Percentiles rank a stretch among this genome's conserved stretches.
These are phyloP conservation scores for Stephanodiscus minutulus DNA, from an alignment of 108 stramenopile genomes.

Conservation along the genomic window DNA sequence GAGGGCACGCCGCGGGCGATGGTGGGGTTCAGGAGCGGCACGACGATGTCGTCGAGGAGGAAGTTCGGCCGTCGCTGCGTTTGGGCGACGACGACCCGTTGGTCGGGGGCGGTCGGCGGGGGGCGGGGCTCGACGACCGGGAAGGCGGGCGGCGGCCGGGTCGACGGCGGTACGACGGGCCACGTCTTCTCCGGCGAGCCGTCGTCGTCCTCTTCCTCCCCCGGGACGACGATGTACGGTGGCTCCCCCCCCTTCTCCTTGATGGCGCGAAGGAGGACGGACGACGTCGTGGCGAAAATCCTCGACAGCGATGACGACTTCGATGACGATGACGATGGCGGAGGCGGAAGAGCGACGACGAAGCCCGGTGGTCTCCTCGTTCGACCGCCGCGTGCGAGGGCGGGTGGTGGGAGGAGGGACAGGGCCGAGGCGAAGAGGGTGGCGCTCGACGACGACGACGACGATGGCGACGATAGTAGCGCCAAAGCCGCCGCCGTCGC, in stretches of 20 bases:
- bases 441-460: not conserved
- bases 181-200: conserved; percentile 6
- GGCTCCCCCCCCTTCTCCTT: not conserved
- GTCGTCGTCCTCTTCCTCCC: not conserved
- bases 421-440: not conserved
- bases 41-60: conserved; percentile 15
- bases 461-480: not conserved
- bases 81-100: too few species aligned
- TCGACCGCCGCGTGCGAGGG: not conserved
- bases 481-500: not conserved
- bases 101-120: too few species aligned
- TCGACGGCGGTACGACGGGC: not conserved
- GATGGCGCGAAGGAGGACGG: not conserved
- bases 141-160: not conserved
- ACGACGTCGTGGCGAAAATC: too few species aligned
- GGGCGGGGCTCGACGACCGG: not conserved
- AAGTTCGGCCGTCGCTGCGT: not conserved
- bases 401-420: not conserved
- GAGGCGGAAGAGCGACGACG: not conserved
- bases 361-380: not conserved
- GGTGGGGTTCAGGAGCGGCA: conserved; percentile 37
- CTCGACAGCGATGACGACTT: not conserved
- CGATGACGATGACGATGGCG: not conserved
- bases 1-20: conserved; percentile 61
- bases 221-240: not conserved